These are phyloP conservation scores for Amoebophrya sp. DNA, from an alignment of 169 alveolate genomes.

Conservation along the genomic window DNA sequence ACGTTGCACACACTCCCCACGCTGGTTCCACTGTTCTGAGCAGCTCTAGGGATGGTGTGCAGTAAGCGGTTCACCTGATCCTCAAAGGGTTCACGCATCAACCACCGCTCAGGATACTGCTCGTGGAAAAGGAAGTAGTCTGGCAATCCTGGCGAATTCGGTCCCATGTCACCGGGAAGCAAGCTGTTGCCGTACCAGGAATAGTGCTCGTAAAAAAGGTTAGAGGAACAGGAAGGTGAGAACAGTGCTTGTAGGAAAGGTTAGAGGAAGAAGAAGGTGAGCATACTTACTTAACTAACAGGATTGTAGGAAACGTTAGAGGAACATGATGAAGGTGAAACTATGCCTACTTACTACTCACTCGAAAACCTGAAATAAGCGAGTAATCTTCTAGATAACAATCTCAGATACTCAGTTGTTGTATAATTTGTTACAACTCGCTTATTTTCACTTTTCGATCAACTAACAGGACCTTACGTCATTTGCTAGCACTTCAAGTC, in stretches of 20 bases:
- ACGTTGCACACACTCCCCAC: background rate
- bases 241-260: background rate
- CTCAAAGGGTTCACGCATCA: background rate
- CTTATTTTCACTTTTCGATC: no score
- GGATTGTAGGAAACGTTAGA: no score
- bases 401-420: no score
- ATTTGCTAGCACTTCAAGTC: no score
- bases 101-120: background rate
- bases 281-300: no score
- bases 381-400: no score
- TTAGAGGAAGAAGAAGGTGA: background rate
- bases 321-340: no score
- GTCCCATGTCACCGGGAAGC: constrained; percentile 4
- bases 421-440: no score
- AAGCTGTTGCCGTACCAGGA: background rate
- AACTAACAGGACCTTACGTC: no score
- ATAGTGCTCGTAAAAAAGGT: background rate
- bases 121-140: background rate
- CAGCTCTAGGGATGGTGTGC: background rate
- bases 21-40: background rate
- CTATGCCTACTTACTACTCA: no score
- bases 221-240: no score
- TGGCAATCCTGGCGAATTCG: background rate
- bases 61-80: background rate
- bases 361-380: no score